Base-by-base conservation (phyloP, 75 land plant genomes). In the Cryptomeria japonica region DNA sequence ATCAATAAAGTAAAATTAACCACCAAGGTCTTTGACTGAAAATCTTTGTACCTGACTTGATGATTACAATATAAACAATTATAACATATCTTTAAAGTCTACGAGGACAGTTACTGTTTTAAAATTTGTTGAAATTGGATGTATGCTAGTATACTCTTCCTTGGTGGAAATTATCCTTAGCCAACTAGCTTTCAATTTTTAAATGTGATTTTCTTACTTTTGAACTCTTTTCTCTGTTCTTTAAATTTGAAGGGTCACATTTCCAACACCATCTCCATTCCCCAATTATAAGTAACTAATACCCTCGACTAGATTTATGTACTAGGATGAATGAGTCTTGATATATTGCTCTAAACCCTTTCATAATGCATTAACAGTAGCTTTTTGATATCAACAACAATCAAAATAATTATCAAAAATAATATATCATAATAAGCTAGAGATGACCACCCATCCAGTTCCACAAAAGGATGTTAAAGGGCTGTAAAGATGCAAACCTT, bases 401-500 rank as follows among this genome's bases (percentile, higher is more conserved):
- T 75, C 76, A 75, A 32, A 75, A 75, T 75, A 75, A 32, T 12
- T 34, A 34, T 75, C 34, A 2, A 87, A 41, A 39, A 44, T 85
- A 34, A 80, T 37, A 46, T 34, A 47, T 87, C 51, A 49, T 11
- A 15, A 88, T 37, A 46, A 82, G 42, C 34, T 44, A 46, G 51
- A 82, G 49, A n/a, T 82, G 53, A 44, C 42, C 84, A 28, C n/a
- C 49, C 84, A 82, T 19, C n/a, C 51, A 44, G 32, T 46, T 46
- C n/a, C n/a, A 42, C 5, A 28, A 82, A n/a, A 82, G 12, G 31
- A 82, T 82, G 51, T n/a, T 5, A 82, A 46, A 14, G 51, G 51
- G 49, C 32, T 25, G 31, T 82, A 28, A 36, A 44, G 56, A 80
- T 72, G 86, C 86, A 53, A 78, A 98, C 99, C 99, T 97, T 73